These are phyloP conservation scores for Phialemonium atrogriseum DNA, from an alignment of 2,329 filamentous ascomycete species.

Conservation along the genomic window DNA sequence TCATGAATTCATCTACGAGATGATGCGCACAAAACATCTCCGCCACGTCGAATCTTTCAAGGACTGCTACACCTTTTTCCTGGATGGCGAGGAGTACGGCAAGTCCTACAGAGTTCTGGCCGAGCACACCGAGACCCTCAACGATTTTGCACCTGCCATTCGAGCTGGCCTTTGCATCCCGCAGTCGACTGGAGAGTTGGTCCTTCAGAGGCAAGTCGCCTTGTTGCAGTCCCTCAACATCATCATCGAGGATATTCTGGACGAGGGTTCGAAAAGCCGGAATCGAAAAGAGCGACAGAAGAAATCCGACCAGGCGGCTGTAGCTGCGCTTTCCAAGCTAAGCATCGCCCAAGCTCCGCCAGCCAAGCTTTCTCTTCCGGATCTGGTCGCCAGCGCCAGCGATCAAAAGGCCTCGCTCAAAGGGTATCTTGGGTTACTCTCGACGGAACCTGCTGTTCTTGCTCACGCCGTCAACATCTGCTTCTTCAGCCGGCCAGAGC, in stretches of 20 bases:
- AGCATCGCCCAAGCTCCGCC: constrained; percentile 14
- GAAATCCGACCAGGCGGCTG: constrained; percentile 19
- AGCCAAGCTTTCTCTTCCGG: constrained; percentile 20
- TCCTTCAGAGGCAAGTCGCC: constrained; percentile 29
- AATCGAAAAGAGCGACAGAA: constrained; percentile 16
- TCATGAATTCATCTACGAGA: constrained; percentile 20
- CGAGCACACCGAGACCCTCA: constrained; percentile 13
- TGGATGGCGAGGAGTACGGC: constrained; percentile 31
- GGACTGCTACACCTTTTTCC: constrained; percentile 27
- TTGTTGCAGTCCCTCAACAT: constrained; percentile 30
- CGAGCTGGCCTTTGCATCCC: constrained; percentile 17
- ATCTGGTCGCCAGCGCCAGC: constrained; percentile 19
- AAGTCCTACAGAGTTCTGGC: constrained; percentile 18
- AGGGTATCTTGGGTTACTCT: constrained; percentile 25
- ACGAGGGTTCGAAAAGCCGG: constrained; percentile 23
- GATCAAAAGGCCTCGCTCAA: constrained; percentile 25
- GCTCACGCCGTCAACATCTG: constrained; percentile 23
- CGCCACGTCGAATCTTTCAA: constrained; percentile 16
- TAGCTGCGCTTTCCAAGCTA: constrained; percentile 23
- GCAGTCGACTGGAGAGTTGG: constrained; percentile 21
- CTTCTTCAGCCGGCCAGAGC: constrained; percentile 31
- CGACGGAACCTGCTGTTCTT: constrained; percentile 22
- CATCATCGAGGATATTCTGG: constrained; percentile 33
- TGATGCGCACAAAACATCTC: constrained; percentile 23
- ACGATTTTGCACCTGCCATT: constrained; percentile 14